These are phyloP conservation scores for Hydnum rufescens DNA, from an alignment of 768 basidiomycete species.

Conservation along the genomic window DNA sequence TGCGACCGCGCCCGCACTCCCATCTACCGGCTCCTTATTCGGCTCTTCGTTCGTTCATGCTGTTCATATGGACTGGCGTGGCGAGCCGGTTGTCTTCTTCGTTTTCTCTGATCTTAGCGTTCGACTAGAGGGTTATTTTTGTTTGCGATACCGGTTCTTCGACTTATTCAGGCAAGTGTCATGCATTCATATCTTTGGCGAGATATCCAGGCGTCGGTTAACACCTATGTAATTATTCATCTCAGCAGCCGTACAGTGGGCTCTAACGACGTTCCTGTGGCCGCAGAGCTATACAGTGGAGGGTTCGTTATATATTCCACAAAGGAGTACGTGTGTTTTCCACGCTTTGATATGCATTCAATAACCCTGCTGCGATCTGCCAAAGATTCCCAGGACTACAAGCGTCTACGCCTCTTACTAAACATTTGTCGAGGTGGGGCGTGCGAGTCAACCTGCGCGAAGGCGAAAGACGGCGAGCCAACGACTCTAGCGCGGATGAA, in stretches of 20 bases:
- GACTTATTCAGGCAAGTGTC: conserved; percentile 24
- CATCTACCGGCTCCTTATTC: conserved; percentile 22
- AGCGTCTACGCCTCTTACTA: conserved; percentile 46
- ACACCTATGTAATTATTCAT: not conserved
- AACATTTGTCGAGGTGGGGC: conserved; percentile 30
- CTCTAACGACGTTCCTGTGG: conserved; percentile 21
- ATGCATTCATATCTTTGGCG: not conserved
- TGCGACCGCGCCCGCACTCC: too few relatives aligned
- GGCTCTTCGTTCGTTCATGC: conserved; percentile 45
- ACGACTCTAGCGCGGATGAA: not conserved
- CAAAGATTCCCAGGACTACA: conserved; percentile 39
- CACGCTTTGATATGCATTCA: not conserved
- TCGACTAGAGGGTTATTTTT: conserved; percentile 23
- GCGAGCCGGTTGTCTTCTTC: conserved; percentile 40
- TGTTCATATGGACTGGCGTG: conserved; percentile 27
- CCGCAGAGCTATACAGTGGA: conserved; percentile 47
- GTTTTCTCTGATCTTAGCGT: conserved; percentile 23
- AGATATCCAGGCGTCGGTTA: not conserved
- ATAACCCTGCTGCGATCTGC: not conserved
- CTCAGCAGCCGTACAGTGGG: conserved; percentile 10
- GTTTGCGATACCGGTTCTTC: conserved; percentile 47
- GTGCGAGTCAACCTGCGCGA: conserved; percentile 41
- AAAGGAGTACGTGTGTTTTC: conserved; percentile 24
- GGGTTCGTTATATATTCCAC: conserved; percentile 47
- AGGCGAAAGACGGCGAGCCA: conserved; percentile 18